Evolutionary conservation across 306 rosid genomes (phyloP).

Genomic region (Pyrus betulifolia): DNA sequence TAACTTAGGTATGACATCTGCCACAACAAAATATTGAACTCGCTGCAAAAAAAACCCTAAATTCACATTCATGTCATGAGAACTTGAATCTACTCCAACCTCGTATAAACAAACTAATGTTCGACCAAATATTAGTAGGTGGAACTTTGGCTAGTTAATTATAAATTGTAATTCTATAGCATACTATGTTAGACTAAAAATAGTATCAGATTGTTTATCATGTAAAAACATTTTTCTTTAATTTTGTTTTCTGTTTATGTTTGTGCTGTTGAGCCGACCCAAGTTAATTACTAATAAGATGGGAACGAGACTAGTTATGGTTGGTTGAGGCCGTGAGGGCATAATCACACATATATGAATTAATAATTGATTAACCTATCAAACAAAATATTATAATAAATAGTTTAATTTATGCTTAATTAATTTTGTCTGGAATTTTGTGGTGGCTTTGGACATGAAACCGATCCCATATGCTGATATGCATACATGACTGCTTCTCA

Average conservation of each 20-base stretch:
- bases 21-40: neutral
- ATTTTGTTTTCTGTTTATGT: neutral
- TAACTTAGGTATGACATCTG: neutral
- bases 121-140: neutral
- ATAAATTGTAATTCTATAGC: neutral
- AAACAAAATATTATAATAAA: conserved; percentile 1
- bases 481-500: neutral
- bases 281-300: neutral
- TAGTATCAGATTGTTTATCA: neutral
- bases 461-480: neutral
- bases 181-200: neutral
- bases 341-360: neutral
- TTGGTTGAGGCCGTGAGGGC: neutral
- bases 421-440: neutral
- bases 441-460: neutral
- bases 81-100: neutral
- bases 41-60: neutral
- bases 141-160: neutral
- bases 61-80: too few relatives aligned
- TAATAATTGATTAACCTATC: neutral
- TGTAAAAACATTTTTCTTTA: neutral
- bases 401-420: neutral
- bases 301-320: neutral
- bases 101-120: neutral
- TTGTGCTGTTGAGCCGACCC: neutral